These are phyloP conservation scores for Curvularia hawaiiensis DNA, from an alignment of 2,329 filamentous ascomycete species.

Conservation along the genomic window DNA sequence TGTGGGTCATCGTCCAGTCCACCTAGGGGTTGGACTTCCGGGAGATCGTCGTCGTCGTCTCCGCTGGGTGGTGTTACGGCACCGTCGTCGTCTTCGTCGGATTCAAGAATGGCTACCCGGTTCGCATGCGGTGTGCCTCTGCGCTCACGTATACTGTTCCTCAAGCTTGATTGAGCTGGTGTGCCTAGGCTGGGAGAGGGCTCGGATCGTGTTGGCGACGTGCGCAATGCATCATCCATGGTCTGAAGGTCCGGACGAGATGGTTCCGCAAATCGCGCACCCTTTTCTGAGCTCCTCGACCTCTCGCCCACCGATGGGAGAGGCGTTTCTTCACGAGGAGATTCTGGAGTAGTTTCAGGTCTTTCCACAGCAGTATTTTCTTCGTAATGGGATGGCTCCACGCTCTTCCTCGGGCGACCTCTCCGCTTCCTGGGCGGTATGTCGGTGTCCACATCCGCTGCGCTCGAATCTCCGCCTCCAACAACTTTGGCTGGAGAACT, in stretches of 20 bases:
- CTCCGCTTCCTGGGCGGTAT: slow-evolving; percentile 36
- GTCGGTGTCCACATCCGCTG: slow-evolving; percentile 33
- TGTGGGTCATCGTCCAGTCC: neutral
- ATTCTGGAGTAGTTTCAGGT: neutral
- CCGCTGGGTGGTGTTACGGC: slow-evolving; percentile 34
- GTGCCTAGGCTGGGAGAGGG: slow-evolving; percentile 19
- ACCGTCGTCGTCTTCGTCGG: slow-evolving; percentile 33
- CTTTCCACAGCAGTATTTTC: slow-evolving; percentile 16
- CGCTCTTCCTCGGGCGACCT: slow-evolving; percentile 42
- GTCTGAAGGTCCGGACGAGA: slow-evolving; percentile 14
- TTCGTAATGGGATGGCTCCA: slow-evolving; percentile 27
- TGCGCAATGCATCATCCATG: slow-evolving; percentile 16
- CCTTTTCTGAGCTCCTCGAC: slow-evolving; percentile 15
- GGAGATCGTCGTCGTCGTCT: slow-evolving; percentile 20
- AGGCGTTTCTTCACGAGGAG: slow-evolving; percentile 13
- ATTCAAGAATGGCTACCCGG: slow-evolving; percentile 21
- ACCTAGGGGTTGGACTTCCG: neutral
- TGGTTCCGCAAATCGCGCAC: slow-evolving; percentile 11
- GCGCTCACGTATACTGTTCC: slow-evolving; percentile 27
- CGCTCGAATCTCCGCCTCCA: slow-evolving; percentile 25
- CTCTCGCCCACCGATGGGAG: slow-evolving; percentile 1
- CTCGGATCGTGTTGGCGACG: slow-evolving; percentile 7
- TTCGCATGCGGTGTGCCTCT: slow-evolving; percentile 38
- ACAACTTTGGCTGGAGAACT: slow-evolving; percentile 27
- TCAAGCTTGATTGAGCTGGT: slow-evolving; percentile 17